These are phyloP conservation scores for Mediolabrus comicus DNA, from an alignment of 108 stramenopile species.

Conservation along the genomic window DNA sequence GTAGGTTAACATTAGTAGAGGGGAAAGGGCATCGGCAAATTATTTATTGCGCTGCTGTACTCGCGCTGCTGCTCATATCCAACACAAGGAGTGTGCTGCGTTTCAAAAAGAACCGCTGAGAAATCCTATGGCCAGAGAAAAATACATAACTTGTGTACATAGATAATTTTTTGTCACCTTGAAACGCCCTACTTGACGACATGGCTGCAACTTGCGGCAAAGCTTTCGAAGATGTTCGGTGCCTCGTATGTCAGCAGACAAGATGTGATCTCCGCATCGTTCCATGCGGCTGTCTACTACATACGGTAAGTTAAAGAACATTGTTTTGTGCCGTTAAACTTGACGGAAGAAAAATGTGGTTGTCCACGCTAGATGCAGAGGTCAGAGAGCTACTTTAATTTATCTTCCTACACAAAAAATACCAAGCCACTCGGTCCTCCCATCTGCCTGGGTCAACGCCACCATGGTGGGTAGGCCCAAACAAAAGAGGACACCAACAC, in stretches of 20 bases:
- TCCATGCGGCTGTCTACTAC: conserved; percentile 66
- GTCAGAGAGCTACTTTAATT: no score
- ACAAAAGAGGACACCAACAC: no score
- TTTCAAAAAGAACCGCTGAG: no score
- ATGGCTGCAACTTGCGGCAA: not conserved
- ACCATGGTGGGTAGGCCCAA: not conserved
- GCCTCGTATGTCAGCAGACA: conserved; percentile 14
- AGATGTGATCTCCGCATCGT: conserved; percentile 51
- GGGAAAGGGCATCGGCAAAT: no score
- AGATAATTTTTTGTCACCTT: not conserved
- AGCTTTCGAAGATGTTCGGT: conserved; percentile 18
- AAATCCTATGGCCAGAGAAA: no score
- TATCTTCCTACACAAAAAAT: no score
- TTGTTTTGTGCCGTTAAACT: not conserved
- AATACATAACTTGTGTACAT: no score
- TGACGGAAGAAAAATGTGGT: not conserved
- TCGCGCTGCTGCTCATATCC: no score
- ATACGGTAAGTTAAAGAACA: conserved; percentile 55
- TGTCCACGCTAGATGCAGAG: not conserved
- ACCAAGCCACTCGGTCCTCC: not conserved
- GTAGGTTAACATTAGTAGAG: no score
- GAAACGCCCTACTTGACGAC: not conserved
- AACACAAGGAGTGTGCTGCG: no score
- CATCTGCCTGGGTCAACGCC: not conserved
- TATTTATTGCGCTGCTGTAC: no score